Percentiles rank a stretch among this genome's conserved stretches.
Conservation (phyloP, 805 yeast genomes). For the Grigorovia transvaalensis region DNA sequence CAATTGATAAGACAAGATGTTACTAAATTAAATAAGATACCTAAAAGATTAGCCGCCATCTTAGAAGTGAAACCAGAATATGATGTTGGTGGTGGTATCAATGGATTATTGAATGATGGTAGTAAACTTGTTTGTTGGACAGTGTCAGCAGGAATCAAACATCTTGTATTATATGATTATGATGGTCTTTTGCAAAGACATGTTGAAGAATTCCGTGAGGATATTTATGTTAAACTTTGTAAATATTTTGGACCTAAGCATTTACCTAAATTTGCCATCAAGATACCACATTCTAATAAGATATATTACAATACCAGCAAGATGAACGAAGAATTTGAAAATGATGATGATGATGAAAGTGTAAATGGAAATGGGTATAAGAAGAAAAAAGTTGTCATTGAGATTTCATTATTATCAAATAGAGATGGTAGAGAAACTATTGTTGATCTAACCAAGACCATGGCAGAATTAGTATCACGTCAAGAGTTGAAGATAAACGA, state of each 20-base stretch:
- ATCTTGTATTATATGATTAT: slow-evolving; percentile 66
- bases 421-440: slow-evolving; percentile 86
- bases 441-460: slow-evolving; percentile 76
- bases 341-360: background rate
- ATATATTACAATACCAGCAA: slow-evolving; percentile 29
- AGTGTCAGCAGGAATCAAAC: slow-evolving; percentile 72
- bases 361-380: slow-evolving; percentile 22
- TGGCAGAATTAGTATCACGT: slow-evolving; percentile 61
- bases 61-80: slow-evolving; percentile 62
- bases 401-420: slow-evolving; percentile 54
- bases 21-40: slow-evolving; percentile 59
- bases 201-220: slow-evolving; percentile 45
- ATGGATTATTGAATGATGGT: slow-evolving; percentile 66
- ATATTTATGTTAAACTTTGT: slow-evolving; percentile 48
- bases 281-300: slow-evolving; percentile 57
- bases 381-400: slow-evolving; percentile 39
- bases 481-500: slow-evolving; percentile 54
- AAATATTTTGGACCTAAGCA: slow-evolving; percentile 64
- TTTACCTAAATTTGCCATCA: slow-evolving; percentile 52
- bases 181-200: slow-evolving; percentile 55
- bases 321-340: slow-evolving; percentile 13
- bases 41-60: slow-evolving; percentile 67
- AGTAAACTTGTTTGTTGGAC: slow-evolving; percentile 82
- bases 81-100: slow-evolving; percentile 82
- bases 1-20: slow-evolving; percentile 81